Percentiles rank a stretch among this genome's conserved stretches.
Conservation (phyloP, 371 early-diverging fungal species). For the Rhizopus delemar region DNA sequence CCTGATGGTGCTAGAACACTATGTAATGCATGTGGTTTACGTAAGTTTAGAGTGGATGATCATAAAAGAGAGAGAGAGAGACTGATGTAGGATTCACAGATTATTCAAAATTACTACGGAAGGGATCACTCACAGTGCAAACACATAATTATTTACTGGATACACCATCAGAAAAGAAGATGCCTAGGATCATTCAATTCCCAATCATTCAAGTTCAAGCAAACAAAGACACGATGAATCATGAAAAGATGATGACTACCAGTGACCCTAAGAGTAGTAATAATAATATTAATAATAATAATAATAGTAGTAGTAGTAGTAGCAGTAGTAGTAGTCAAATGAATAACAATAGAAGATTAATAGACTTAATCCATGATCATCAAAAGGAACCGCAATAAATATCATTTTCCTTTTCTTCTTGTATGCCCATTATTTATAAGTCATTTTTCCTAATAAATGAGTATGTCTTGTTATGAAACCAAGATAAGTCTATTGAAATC, state of each 20-base stretch:
- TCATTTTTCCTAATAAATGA: no score
- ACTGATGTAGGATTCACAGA: conserved; percentile 4
- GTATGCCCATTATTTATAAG: no score
- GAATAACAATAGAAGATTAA: no score
- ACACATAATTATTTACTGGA: conserved; percentile 23
- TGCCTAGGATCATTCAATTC: conserved; percentile 13
- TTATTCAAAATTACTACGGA: conserved; percentile 28
- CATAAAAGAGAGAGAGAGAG: no score
- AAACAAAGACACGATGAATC: neutral
- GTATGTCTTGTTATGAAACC: no score
- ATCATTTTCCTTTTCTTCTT: no score
- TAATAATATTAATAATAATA: neutral
- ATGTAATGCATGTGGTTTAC: conserved; percentile 72
- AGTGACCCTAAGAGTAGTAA: neutral
- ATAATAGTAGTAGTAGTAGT: no score
- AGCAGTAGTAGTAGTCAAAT: no score
- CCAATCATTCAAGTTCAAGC: conserved; percentile 19
- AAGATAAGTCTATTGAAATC: no score
- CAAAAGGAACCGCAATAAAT: no score
- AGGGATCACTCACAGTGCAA: conserved; percentile 33
- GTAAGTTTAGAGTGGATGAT: conserved; percentile 33
- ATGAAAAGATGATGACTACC: neutral
- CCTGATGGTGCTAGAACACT: conserved; percentile 69
- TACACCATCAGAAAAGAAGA: conserved; percentile 1
- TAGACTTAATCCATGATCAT: no score